Percentiles rank a stretch among this genome's conserved stretches.
Conservation (phyloP, 768 basidiomycete species). For the Leccinum truebloodii region DNA sequence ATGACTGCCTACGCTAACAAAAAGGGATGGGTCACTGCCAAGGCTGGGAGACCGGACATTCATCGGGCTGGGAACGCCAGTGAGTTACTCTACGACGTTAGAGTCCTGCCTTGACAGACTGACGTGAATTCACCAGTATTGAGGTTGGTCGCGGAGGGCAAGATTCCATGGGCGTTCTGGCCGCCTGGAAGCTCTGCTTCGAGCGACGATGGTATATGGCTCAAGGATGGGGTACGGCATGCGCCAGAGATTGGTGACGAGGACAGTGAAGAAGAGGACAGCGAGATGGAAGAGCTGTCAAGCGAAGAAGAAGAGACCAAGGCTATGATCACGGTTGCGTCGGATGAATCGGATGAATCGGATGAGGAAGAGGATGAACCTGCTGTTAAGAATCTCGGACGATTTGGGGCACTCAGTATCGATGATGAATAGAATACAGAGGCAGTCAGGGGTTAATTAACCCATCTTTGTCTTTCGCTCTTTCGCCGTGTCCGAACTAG, state of each 20-base stretch:
- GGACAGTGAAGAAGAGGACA: slow-evolving; percentile 30
- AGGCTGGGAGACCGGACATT: slow-evolving; percentile 85
- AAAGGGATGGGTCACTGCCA: slow-evolving; percentile 88
- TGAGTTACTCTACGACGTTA: slow-evolving; percentile 39
- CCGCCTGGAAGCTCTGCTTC: slow-evolving; percentile 51
- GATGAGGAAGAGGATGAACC: slow-evolving; percentile 17
- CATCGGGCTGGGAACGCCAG: slow-evolving; percentile 89
- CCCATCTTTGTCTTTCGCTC: slow-evolving; percentile 10
- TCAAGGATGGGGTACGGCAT: slow-evolving; percentile 37
- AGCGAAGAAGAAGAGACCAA: slow-evolving; percentile 12
- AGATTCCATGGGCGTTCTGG: slow-evolving; percentile 84
- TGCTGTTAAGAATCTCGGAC: slow-evolving; percentile 10
- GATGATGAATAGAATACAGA: slow-evolving; percentile 20
- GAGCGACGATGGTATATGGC: slow-evolving; percentile 57
- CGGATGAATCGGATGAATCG: slow-evolving; percentile 22
- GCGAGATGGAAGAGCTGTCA: slow-evolving; percentile 12
- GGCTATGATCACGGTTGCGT: neutral
- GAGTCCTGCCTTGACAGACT: neutral
- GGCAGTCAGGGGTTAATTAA: slow-evolving; percentile 10
- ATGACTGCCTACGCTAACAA: slow-evolving; percentile 73
- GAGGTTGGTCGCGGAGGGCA: slow-evolving; percentile 79
- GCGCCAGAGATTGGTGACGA: slow-evolving; percentile 30
- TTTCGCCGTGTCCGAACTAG: slow-evolving; percentile 25
- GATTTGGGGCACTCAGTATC: slow-evolving; percentile 36
- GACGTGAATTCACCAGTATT: slow-evolving; percentile 52